These are phyloP conservation scores for Populus ilicifolia DNA, from an alignment of 345 rosid species.

Conservation along the genomic window DNA sequence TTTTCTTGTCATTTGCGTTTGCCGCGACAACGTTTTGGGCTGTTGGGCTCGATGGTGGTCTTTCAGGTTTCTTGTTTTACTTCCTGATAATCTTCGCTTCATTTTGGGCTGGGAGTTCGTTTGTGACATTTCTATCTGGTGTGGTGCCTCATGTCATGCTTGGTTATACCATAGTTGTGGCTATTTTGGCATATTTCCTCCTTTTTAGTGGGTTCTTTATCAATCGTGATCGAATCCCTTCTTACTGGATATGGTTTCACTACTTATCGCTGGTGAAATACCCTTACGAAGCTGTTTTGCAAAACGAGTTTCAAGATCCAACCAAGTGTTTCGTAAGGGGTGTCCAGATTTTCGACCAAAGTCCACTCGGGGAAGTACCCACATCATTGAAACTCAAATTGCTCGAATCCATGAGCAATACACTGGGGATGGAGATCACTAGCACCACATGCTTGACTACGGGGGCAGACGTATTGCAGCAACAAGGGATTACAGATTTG, in stretches of 20 bases:
- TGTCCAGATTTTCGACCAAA: slow-evolving; percentile 76
- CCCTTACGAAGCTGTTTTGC: slow-evolving; percentile 82
- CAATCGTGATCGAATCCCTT: slow-evolving; percentile 73
- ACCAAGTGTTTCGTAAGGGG: slow-evolving; percentile 71
- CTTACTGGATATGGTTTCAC: slow-evolving; percentile 96
- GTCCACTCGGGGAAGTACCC: slow-evolving; percentile 64
- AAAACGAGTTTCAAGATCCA: slow-evolving; percentile 67
- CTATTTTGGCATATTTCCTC: slow-evolving; percentile 82
- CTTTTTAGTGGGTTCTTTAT: slow-evolving; percentile 96
- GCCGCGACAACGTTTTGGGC: slow-evolving; percentile 76
- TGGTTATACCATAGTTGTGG: slow-evolving; percentile 87
- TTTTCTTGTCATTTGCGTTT: slow-evolving; percentile 67
- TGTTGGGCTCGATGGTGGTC: slow-evolving; percentile 87
- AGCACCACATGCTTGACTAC: slow-evolving; percentile 78
- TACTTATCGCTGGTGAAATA: slow-evolving; percentile 86
- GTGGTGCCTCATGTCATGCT: slow-evolving; percentile 91
- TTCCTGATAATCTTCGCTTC: slow-evolving; percentile 68
- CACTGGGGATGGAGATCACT: slow-evolving; percentile 60
- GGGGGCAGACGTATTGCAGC: slow-evolving; percentile 56
- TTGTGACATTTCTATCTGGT: slow-evolving; percentile 88
- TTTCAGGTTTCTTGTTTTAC: slow-evolving; percentile 64
- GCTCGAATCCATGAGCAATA: slow-evolving; percentile 44
- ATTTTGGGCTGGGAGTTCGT: slow-evolving; percentile 92
- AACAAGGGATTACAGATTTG: slow-evolving; percentile 66
- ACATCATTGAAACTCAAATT: slow-evolving; percentile 42